Evolutionary conservation across 176 grass and related monocot genomes (phyloP).

Genomic region (Cymbopogon citratus): DNA sequence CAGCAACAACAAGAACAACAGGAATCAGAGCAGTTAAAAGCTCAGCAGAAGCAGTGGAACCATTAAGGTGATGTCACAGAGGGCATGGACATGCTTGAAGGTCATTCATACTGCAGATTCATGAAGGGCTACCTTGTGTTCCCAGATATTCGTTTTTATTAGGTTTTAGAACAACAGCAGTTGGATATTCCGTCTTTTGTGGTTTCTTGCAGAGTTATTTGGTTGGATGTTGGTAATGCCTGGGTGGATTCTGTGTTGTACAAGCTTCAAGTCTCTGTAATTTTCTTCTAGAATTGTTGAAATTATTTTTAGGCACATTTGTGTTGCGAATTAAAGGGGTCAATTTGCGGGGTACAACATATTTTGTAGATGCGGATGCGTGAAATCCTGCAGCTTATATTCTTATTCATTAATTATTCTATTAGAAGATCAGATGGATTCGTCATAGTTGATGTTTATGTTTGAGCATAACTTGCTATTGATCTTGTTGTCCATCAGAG

Average conservation of each 20-base stretch:
- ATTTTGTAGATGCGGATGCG: not conserved
- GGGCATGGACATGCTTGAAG: conserved; percentile 9
- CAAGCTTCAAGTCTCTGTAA: not conserved
- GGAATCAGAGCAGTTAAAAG: conserved; percentile 19
- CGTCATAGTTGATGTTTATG: not conserved
- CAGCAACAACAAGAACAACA: conserved; percentile 18
- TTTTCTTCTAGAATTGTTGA: not conserved
- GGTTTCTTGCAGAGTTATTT: conserved; percentile 7
- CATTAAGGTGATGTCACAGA: conserved; percentile 19
- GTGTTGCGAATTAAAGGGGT: not conserved
- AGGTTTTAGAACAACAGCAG: not conserved
- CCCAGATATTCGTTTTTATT: conserved; percentile 20
- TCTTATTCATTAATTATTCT: not conserved
- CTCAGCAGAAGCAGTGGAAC: conserved; percentile 22
- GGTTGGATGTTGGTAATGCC: conserved; percentile 16
- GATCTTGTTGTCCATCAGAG: not conserved
- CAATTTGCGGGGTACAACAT: not conserved
- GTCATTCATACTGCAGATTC: conserved; percentile 5
- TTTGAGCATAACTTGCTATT: not conserved
- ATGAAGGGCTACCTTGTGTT: not conserved
- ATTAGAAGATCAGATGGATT: not conserved
- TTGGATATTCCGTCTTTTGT: not conserved
- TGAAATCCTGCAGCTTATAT: not conserved
- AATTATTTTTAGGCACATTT: not conserved
- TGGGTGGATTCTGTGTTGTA: conserved; percentile 12